Evolutionary conservation across 768 basidiomycete genomes (phyloP).

Genomic region (Mycena amicta): DNA sequence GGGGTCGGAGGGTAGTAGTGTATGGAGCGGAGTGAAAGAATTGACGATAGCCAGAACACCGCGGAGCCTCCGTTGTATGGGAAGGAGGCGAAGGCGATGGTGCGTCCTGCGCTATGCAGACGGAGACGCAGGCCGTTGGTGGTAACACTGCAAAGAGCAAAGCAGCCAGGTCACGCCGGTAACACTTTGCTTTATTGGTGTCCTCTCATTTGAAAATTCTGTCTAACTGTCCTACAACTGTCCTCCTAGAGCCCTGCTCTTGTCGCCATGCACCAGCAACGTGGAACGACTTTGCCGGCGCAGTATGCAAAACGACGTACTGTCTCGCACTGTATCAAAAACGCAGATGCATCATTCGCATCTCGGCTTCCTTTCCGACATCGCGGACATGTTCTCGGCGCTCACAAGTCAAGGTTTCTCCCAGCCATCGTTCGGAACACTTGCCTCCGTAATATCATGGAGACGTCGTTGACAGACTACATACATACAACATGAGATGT

Average conservation of each 20-base stretch:
- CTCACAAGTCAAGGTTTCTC: too few relatives aligned
- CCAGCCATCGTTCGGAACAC: neutral
- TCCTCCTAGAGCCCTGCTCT: too few relatives aligned
- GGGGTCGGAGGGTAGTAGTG: neutral
- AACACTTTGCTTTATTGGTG: too few relatives aligned
- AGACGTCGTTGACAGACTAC: too few relatives aligned
- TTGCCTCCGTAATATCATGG: neutral
- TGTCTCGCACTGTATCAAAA: neutral
- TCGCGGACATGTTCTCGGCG: neutral
- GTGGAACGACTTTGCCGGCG: too few relatives aligned
- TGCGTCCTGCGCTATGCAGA: neutral
- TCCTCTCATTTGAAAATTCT: too few relatives aligned
- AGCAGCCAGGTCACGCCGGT: neutral
- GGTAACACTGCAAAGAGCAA: neutral
- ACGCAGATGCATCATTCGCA: neutral
- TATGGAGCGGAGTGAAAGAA: neutral
- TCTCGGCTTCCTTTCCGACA: neutral
- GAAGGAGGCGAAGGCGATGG: constrained; percentile 1
- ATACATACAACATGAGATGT: too few relatives aligned
- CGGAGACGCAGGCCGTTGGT: neutral
- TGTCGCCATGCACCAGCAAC: too few relatives aligned
- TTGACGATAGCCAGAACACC: neutral
- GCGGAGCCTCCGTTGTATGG: neutral
- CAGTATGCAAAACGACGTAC: too few relatives aligned
- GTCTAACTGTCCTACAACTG: too few relatives aligned